These are phyloP conservation scores for Paramecium bursaria DNA, from an alignment of 73 alveolate species.

Conservation along the genomic window DNA sequence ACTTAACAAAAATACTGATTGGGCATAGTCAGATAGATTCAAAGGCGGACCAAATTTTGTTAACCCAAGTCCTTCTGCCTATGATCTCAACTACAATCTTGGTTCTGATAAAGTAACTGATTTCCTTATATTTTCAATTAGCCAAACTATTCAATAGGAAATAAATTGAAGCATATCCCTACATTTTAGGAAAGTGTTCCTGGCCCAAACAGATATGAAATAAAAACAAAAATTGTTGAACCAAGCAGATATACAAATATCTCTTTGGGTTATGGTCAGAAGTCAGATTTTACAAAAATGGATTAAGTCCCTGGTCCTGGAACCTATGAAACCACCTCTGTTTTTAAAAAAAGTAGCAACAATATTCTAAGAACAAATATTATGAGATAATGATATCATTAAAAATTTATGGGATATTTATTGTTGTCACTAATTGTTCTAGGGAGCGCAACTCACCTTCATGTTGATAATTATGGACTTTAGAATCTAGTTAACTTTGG, in stretches of 20 bases:
- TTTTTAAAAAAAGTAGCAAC: not conserved
- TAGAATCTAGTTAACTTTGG: too few species aligned
- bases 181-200: constrained; percentile 49
- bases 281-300: constrained; percentile 7
- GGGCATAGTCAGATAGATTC: constrained; percentile 34
- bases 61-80: constrained; percentile 11
- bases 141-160: constrained; percentile 41
- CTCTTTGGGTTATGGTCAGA: constrained; percentile 20
- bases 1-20: not conserved
- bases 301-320: constrained; percentile 58
- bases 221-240: constrained; percentile 3
- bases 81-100: not conserved
- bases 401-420: too few species aligned
- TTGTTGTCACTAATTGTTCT: too few species aligned
- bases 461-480: too few species aligned
- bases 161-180: constrained; percentile 6
- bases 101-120: constrained; percentile 36
- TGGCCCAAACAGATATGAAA: constrained; percentile 31
- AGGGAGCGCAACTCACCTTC: too few species aligned
- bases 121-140: not conserved
- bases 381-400: constrained; percentile 38
- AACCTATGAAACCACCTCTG: constrained; percentile 34
- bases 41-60: not conserved
- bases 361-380: constrained; percentile 9
- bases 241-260: constrained; percentile 47